phyloP scores from a whole-genome alignment of 331 rosid species.

The Cucumis variabilis region DNA sequence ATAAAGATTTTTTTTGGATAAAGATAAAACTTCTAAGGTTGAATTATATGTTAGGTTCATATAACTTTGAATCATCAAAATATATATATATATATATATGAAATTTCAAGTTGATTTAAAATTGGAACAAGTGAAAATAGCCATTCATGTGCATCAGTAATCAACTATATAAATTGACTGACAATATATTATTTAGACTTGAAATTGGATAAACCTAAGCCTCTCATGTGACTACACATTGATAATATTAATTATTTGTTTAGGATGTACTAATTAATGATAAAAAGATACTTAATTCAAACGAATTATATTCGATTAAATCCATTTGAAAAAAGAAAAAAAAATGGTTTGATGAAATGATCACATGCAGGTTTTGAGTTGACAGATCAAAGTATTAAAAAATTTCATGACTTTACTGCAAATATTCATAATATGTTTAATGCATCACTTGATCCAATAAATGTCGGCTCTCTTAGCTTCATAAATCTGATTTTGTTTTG shows the following conservation, averaged over 20 bases:
- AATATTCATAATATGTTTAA: neutral
- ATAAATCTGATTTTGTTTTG: neutral
- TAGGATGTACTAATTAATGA: neutral
- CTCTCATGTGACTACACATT: neutral
- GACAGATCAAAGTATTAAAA: slow-evolving; percentile 5
- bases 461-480: neutral
- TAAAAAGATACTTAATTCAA: neutral
- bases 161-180: no score
- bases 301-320: neutral
- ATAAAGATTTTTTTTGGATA: no score
- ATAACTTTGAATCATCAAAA: no score
- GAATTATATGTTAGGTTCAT: no score
- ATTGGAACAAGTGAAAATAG: no score
- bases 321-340: neutral
- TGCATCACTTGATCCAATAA: slow-evolving; percentile 21
- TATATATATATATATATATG: no score
- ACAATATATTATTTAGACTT: no score
- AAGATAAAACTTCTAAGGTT: no score
- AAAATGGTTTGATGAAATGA: neutral
- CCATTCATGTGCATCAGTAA: no score
- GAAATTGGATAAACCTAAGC: no score
- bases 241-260: neutral
- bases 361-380: slow-evolving; percentile 6
- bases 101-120: no score
- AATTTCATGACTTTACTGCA: neutral